Base-by-base conservation (phyloP, 1,284 basidiomycete species). In the Moesziomyces sp. region DNA sequence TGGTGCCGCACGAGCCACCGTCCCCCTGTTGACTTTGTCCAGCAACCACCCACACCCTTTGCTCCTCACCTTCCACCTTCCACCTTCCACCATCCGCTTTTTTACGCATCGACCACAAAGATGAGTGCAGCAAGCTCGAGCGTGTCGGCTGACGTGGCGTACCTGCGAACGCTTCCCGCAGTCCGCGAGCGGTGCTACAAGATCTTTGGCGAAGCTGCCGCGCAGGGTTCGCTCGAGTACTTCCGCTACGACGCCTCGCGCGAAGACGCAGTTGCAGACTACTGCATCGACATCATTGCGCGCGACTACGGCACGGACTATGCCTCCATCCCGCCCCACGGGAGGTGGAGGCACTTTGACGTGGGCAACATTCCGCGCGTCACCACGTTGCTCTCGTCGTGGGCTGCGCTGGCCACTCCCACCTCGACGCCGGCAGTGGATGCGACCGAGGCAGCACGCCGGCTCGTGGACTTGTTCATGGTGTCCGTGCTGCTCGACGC, bases 401-500 rank as follows among this genome's bases (percentile, higher is more conserved):
- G 71, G 71, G 71, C 65, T 16, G 52, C 48, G 34, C 54, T 60
- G 5, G 8, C 19, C 4, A 45, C 58, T 0, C 26, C 38, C 44
- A 21, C 44, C 18, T 24, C 30, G 19, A 46, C 40, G 46, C 34
- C 21, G n/a, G 45, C 34, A n/a, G 61, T 68, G 9, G 57, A 57
- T 1, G 44, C 68, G 13, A 42, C 70, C 23, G 79, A 81, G 42
- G 77, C 75, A 3, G 75, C 77, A 14, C 55, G 79, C 2, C 88
- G 93, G 1, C 87, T 94, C 21, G 87, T 97, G 77, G 95, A 98
- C 85, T 88, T 97, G 34, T 96, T 95, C 86, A 88, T 97, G 63
- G 93, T 96, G 19, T 93, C 93, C 6, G 95, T 97, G 6, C 87
- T 97, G 19, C 89, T 97, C 49, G 95, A 97, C 77, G 95, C 95